These are phyloP conservation scores for Malassezia globosa DNA, from an alignment of 1,284 basidiomycete species.

Conservation along the genomic window DNA sequence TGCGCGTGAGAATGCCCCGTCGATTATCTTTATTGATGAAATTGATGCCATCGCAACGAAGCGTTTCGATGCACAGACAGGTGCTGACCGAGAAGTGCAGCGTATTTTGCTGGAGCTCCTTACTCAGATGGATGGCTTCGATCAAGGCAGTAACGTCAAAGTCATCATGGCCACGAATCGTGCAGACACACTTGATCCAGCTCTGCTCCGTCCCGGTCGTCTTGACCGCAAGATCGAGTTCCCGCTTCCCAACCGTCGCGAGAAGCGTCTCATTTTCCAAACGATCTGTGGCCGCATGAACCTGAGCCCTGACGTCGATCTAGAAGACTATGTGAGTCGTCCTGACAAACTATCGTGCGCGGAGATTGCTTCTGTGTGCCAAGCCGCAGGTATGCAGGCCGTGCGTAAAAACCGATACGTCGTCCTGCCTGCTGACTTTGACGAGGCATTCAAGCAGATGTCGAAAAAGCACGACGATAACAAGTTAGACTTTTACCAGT, in stretches of 20 bases:
- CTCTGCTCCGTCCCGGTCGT: slow-evolving; percentile 89
- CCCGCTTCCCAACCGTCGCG: slow-evolving; percentile 81
- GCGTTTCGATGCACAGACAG: slow-evolving; percentile 98
- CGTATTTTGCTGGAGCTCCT: slow-evolving; percentile 95
- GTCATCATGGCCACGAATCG: slow-evolving; percentile 52
- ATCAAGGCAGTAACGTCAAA: slow-evolving; percentile 98
- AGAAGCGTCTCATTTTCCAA: slow-evolving; percentile 96
- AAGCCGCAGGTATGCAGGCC: slow-evolving; percentile 94
- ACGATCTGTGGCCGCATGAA: slow-evolving; percentile 97
- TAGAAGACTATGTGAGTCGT: slow-evolving; percentile 95
- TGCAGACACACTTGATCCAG: slow-evolving; percentile 58
- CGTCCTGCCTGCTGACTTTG: slow-evolving; percentile 91
- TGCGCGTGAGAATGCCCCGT: slow-evolving; percentile 89
- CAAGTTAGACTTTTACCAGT: slow-evolving; percentile 46
- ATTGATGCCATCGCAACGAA: slow-evolving; percentile 99
- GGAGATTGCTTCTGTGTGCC: slow-evolving; percentile 88
- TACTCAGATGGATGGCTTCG: slow-evolving; percentile 99
- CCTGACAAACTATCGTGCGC: slow-evolving; percentile 91
- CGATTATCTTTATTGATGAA: slow-evolving; percentile 99
- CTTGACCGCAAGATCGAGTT: slow-evolving; percentile 99
- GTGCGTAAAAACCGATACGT: slow-evolving; percentile 95
- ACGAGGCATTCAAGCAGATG: slow-evolving; percentile 50
- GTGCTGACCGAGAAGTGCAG: slow-evolving; percentile 96
- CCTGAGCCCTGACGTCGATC: slow-evolving; percentile 88
- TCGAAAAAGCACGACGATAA: slow-evolving; percentile 43